These are phyloP conservation scores for Polyporus tsugae DNA, from an alignment of 1,284 basidiomycete species.

Conservation along the genomic window DNA sequence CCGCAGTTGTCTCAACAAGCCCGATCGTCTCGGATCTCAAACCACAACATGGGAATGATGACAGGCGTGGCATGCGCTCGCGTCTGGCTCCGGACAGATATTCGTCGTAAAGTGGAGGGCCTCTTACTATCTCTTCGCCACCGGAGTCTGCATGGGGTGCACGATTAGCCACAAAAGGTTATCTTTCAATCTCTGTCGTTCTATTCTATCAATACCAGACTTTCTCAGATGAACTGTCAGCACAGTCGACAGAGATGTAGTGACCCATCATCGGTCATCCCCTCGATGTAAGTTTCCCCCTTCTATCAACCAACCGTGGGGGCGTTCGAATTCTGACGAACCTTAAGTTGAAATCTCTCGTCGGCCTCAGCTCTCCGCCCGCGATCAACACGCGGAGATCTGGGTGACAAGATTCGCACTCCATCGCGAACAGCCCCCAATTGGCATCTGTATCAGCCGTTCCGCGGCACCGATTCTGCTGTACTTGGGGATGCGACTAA, in stretches of 20 bases:
- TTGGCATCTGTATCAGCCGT: neutral
- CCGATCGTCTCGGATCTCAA: neutral
- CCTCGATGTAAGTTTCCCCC: neutral
- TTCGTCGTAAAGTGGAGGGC: neutral
- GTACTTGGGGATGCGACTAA: neutral
- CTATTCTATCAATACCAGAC: too few species aligned
- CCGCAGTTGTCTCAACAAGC: neutral
- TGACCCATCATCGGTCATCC: neutral
- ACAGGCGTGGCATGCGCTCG: neutral
- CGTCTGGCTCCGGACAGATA: neutral
- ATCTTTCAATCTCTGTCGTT: too few species aligned
- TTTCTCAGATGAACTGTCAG: neutral
- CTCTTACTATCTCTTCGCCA: neutral
- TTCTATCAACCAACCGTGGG: neutral
- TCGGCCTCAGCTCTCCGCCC: neutral
- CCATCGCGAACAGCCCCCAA: neutral
- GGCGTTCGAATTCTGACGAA: neutral
- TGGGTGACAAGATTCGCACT: neutral
- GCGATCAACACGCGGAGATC: neutral
- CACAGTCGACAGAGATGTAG: neutral
- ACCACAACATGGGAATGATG: neutral
- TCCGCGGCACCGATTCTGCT: neutral
- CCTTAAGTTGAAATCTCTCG: neutral
- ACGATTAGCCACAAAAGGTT: neutral
- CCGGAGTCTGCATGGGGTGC: neutral